Conservation (phyloP, 495 filamentous ascomycete genomes). For the Parmelia sp. region DNA sequence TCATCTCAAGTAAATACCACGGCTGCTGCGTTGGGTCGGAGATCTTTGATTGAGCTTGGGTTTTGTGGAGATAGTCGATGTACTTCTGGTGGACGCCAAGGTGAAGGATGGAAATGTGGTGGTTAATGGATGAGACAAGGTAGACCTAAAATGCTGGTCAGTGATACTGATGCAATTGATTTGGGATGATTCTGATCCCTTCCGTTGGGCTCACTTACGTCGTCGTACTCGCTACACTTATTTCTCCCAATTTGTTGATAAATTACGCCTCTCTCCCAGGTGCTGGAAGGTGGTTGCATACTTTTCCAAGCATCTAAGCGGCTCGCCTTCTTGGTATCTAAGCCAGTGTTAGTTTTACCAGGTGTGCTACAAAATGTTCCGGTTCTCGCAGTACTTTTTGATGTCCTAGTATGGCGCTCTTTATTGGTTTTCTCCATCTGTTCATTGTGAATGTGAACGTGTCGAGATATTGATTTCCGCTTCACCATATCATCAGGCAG, state of each 20-base stretch:
- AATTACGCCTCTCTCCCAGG: conserved; percentile 71
- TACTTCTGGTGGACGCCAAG: conserved; percentile 64
- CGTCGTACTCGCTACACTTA: conserved; percentile 43
- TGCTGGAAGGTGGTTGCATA: conserved; percentile 53
- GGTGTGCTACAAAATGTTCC: too few relatives aligned
- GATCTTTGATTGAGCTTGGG: conserved; percentile 26
- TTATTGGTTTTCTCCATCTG: too few relatives aligned
- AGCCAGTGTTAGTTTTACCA: too few relatives aligned
- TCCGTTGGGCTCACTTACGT: conserved; percentile 39
- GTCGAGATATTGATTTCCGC: too few relatives aligned
- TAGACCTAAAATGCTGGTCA: conserved; percentile 53
- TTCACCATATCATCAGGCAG: too few relatives aligned
- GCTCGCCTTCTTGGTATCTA: conserved; percentile 23
- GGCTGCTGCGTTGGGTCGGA: conserved; percentile 48
- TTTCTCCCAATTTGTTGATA: conserved; percentile 68
- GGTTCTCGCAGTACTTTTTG: too few relatives aligned
- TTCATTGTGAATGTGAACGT: too few relatives aligned
- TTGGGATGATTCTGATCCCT: background rate
- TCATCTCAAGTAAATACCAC: conserved; percentile 58
- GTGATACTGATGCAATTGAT: background rate
- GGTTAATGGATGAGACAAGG: conserved; percentile 73
- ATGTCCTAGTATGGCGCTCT: too few relatives aligned
- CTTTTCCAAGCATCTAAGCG: conserved; percentile 35
- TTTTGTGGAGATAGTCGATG: conserved; percentile 46
- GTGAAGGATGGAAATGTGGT: conserved; percentile 71